These are phyloP conservation scores for Xylaria venustula DNA, from an alignment of 495 filamentous ascomycete genomes.

Conservation along the genomic window DNA sequence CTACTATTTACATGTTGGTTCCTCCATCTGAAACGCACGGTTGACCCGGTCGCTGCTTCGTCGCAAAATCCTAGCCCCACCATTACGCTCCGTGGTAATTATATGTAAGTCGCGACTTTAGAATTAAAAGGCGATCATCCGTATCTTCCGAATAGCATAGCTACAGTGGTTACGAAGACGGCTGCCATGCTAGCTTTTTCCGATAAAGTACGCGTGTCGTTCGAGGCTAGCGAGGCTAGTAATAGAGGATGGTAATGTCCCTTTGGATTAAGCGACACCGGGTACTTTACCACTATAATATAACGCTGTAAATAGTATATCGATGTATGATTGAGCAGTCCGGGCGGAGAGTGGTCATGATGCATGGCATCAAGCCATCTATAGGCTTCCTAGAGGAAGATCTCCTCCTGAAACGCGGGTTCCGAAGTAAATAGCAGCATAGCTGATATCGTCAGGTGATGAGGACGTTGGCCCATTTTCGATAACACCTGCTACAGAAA, in stretches of 20 bases:
- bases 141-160: neutral
- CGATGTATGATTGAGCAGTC: neutral
- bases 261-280: no score
- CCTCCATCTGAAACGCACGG: conserved; percentile 12
- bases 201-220: no score
- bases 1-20: neutral
- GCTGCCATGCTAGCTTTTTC: no score
- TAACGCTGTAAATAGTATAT: neutral
- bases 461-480: neutral
- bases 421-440: neutral
- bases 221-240: no score
- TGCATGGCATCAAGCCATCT: neutral
- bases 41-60: conserved; percentile 5
- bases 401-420: neutral
- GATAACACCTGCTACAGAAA: neutral
- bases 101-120: neutral
- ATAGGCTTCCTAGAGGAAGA: neutral
- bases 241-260: no score
- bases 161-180: neutral
- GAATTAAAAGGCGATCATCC: neutral
- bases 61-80: neutral
- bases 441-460: neutral
- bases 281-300: no score
- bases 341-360: neutral
- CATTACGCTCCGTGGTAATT: neutral